Evolutionary conservation across 176 grass and related monocot genomes (phyloP).

Genomic region (Lolium rigidum): DNA sequence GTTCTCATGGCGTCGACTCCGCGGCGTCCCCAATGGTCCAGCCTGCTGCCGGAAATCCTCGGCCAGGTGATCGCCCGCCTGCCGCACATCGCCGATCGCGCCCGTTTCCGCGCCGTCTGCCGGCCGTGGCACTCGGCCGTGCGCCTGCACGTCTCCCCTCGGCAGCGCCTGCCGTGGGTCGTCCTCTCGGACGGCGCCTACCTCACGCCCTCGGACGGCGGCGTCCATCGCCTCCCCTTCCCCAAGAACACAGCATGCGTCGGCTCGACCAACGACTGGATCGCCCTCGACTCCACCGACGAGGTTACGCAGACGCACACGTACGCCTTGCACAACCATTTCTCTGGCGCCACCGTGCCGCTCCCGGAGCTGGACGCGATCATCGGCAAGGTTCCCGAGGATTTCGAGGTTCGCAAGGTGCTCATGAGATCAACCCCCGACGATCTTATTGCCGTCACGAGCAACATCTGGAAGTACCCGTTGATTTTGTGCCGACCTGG

Average conservation of each 20-base stretch:
- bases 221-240: not conserved
- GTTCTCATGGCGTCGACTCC: no score
- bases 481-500: not conserved
- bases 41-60: not conserved
- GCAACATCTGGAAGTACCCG: not conserved
- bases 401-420: not conserved
- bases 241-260: not conserved
- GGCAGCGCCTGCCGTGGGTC: not conserved
- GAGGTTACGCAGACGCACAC: not conserved
- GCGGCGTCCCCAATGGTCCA: no score
- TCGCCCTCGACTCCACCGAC: not conserved
- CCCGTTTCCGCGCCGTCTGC: not conserved
- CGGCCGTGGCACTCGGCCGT: not conserved
- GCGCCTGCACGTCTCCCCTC: not conserved
- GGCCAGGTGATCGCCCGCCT: not conserved
- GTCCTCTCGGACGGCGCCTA: not conserved
- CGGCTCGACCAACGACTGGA: not conserved
- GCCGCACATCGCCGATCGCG: not conserved
- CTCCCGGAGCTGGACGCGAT: not conserved
- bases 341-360: not conserved
- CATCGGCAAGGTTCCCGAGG: not conserved
- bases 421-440: not conserved
- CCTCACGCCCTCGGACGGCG: not conserved
- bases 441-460: not conserved
- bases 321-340: not conserved